Evolutionary conservation across 106 monocot genomes (phyloP).

Genomic region (Alisma plantagoaquatica): DNA sequence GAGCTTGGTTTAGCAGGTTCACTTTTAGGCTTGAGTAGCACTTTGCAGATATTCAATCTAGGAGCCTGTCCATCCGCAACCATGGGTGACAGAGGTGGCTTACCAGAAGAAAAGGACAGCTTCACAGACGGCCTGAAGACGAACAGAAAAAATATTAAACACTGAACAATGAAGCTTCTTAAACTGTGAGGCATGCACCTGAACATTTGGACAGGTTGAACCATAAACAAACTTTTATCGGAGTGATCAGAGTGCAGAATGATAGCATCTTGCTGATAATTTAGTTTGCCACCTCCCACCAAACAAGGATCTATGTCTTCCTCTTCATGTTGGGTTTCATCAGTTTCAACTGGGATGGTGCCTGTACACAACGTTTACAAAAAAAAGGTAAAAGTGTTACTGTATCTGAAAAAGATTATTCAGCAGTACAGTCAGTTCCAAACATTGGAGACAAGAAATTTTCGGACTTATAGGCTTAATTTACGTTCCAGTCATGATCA

Average conservation of each 20-base stretch:
- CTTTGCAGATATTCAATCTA: conserved; percentile 14
- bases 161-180: neutral
- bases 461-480: neutral
- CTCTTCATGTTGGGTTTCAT: conserved; percentile 39
- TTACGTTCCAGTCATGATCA: no score
- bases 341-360: conserved; percentile 12
- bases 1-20: conserved; percentile 9
- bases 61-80: conserved; percentile 20
- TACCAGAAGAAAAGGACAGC: conserved; percentile 38
- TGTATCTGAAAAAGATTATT: neutral
- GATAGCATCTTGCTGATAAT: conserved; percentile 25
- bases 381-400: neutral
- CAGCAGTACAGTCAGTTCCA: neutral
- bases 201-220: conserved; percentile 32
- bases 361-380: neutral
- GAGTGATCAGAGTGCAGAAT: conserved; percentile 20
- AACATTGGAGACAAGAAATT: no score
- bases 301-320: conserved; percentile 28
- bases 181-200: conserved; percentile 28
- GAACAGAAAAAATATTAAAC: neutral
- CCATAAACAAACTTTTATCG: conserved; percentile 27
- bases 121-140: conserved; percentile 28
- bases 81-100: conserved; percentile 43
- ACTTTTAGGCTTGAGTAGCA: conserved; percentile 23
- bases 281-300: conserved; percentile 29